phyloP scores from a whole-genome alignment of 768 basidiomycete genomes.

The Lentinula aciculospora region DNA sequence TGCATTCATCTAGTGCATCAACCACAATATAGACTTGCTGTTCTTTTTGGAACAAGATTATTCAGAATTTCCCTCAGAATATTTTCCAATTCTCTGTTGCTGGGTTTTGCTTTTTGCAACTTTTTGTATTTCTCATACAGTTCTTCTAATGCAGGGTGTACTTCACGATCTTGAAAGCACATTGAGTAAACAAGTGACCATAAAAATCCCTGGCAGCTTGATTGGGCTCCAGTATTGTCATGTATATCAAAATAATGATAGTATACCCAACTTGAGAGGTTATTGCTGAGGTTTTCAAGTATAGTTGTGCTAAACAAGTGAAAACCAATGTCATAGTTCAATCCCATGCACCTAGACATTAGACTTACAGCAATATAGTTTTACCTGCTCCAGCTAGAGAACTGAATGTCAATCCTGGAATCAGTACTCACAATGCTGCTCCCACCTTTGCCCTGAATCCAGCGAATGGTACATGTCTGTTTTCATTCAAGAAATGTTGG shows the following conservation, averaged over 20 bases:
- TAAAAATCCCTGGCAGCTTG: background rate
- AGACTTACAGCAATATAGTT: background rate
- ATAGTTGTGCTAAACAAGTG: background rate
- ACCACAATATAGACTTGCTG: background rate
- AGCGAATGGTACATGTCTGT: too few relatives aligned
- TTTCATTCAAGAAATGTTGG: too few relatives aligned
- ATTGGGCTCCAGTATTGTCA: background rate
- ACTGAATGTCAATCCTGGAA: background rate
- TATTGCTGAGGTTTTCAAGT: background rate
- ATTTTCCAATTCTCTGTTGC: background rate
- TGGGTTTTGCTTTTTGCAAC: background rate
- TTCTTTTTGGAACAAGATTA: background rate
- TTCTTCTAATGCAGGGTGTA: background rate
- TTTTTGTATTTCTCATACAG: background rate
- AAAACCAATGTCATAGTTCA: background rate
- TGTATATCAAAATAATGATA: background rate
- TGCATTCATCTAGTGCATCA: background rate
- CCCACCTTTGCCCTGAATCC: background rate
- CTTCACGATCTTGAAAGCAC: background rate
- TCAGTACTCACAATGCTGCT: background rate
- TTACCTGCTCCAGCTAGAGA: background rate
- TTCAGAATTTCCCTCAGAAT: background rate
- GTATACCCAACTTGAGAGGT: background rate
- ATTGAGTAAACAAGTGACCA: background rate
- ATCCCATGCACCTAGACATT: too few relatives aligned